Conservation (phyloP, 495 filamentous ascomycete genomes). For the Diplogelasinospora grovesii region DNA sequence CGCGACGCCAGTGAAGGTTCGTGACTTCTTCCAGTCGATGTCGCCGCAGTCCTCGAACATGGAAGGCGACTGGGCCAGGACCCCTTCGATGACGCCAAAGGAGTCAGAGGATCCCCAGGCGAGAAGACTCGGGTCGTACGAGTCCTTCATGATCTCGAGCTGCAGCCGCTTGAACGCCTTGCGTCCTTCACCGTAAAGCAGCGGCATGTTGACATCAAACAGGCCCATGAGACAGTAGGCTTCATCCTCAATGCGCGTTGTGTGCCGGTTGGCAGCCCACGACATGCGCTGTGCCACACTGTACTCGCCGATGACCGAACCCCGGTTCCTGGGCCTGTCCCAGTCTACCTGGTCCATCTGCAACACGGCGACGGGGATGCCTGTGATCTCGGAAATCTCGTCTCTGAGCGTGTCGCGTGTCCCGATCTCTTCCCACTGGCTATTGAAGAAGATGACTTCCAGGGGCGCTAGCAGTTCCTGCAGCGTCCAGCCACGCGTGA, state of each 20-base stretch:
- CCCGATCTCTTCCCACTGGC: constrained; percentile 22
- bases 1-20: too few species aligned
- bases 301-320: not conserved
- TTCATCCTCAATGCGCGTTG: constrained; percentile 19
- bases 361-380: constrained; percentile 17
- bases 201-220: constrained; percentile 17
- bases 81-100: constrained; percentile 4
- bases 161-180: constrained; percentile 17
- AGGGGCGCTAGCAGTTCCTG: constrained; percentile 35
- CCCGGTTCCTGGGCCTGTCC: too few species aligned
- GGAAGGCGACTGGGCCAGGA: constrained; percentile 7
- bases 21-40: constrained; percentile 3
- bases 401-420: constrained; percentile 7
- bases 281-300: constrained; percentile 14
- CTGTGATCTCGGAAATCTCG: constrained; percentile 16
- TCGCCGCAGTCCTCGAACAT: constrained; percentile 10
- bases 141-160: constrained; percentile 12
- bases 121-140: constrained; percentile 11
- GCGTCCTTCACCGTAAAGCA: constrained; percentile 18
- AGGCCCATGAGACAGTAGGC: constrained; percentile 20
- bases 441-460: constrained; percentile 24
- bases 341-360: not conserved
- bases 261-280: constrained; percentile 14
- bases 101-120: constrained; percentile 12
- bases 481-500: constrained; percentile 36